Evolutionary conservation across 1,284 basidiomycete species (phyloP), one percentile per base, ranked within the genome.

Genomic region (Cryptococcus wingfieldii): DNA sequence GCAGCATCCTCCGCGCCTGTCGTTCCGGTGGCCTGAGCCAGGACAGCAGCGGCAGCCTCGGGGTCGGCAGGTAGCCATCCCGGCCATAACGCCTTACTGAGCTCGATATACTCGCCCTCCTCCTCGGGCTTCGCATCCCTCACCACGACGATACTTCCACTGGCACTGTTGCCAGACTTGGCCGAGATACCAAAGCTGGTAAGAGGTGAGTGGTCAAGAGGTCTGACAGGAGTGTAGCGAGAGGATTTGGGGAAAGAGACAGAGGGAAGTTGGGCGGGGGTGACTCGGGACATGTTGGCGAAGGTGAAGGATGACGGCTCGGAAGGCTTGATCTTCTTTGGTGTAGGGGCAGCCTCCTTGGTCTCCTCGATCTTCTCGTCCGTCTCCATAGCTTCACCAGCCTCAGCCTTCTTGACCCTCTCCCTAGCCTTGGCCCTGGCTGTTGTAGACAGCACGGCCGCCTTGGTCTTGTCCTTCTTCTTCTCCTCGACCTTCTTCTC

Each of bases 381-480:
- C 50, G 83, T 83, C 27, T 94, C 89, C 85, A 92, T 90, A 1
- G 80, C 80, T 55, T 89, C 89, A 9, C 84, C 85, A 13, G 69
- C 70, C 56, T 88, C 88, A 9, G 83, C 85, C 70, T 82, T 80
- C 74, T 82, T 83, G 28, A 78, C 88, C 81, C 88, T 92, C 71
- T 92, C 90, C 61, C 94, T 83, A 3, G 92, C 91, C 73, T 91
- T 90, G 14, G 89, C 89, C 76, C 91, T 94, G 0, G 90, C 92
- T 1, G 93, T 98, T 1, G 94, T 97, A 6, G 91, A 95, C 42
- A 98, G 81, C 7, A 98, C 91, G 28, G 91, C 94, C 12, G 92
- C 87, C 38, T 89, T 89, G 52, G 93, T 86, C 77, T 94, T 95
- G 46, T 88, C 84, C 41, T 90, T 86, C 1, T 88, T 82, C 78